Evolutionary conservation across 805 yeast genomes (phyloP).

Genomic region (Saturnispora sanitii): DNA sequence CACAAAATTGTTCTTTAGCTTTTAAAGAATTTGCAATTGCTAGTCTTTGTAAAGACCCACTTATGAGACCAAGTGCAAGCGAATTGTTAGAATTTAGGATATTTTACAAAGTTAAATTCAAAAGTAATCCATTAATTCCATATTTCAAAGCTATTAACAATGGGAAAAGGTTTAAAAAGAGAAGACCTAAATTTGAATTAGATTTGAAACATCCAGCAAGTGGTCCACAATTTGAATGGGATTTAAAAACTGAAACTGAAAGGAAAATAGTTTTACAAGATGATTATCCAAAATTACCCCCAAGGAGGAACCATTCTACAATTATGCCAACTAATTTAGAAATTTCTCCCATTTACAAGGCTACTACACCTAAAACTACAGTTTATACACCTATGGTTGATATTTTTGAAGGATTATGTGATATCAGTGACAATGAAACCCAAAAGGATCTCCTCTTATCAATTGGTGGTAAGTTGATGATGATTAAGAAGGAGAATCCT

Average conservation of each 20-base stretch:
- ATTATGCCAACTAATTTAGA: conserved; percentile 1
- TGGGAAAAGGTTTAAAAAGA: conserved; percentile 16
- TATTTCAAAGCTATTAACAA: conserved; percentile 3
- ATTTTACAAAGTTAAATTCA: conserved; percentile 30
- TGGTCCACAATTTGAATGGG: conserved; percentile 23
- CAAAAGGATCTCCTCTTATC: neutral
- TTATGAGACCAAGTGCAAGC: conserved; percentile 50
- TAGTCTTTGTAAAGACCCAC: conserved; percentile 63
- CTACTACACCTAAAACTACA: conserved; percentile 1
- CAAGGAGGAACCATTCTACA: neutral
- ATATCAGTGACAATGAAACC: neutral
- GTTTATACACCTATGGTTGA: neutral
- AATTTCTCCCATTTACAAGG: conserved; percentile 1
- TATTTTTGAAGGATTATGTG: neutral
- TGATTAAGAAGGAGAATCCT: neutral
- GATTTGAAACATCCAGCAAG: conserved; percentile 15
- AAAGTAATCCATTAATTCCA: conserved; percentile 18
- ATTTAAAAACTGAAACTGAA: conserved; percentile 11
- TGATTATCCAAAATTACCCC: neutral
- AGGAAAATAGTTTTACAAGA: too few relatives aligned
- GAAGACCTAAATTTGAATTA: conserved; percentile 32
- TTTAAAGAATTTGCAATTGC: conserved; percentile 46
- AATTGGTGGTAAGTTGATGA: neutral
- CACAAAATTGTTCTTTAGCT: conserved; percentile 30
- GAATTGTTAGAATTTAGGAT: conserved; percentile 46